A percentile compares a stretch with the other conserved stretches of the same genome.
Evolutionary conservation across 345 rosid species (phyloP).

Genomic region (Tarenaya hassleriana): DNA sequence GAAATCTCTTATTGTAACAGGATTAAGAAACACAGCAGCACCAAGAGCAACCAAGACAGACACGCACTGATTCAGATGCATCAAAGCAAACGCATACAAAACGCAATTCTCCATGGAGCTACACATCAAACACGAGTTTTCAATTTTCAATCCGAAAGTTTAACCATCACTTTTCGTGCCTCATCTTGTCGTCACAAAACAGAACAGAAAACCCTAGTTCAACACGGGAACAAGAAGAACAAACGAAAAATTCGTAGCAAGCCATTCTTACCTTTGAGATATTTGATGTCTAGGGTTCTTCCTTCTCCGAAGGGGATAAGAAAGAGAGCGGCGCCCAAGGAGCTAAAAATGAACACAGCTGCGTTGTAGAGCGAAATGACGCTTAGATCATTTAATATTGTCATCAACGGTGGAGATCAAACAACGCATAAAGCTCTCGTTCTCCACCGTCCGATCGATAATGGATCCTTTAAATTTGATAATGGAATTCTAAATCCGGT

Average conservation of each 20-base stretch:
- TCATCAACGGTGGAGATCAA: slow-evolving; percentile 15
- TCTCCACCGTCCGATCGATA: slow-evolving; percentile 22
- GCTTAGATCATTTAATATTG: background rate
- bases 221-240: background rate
- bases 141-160: too few species aligned
- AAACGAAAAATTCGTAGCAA: background rate
- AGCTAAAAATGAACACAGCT: slow-evolving; percentile 20
- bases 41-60: slow-evolving; percentile 1
- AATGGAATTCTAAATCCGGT: background rate
- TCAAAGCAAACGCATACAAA: slow-evolving; percentile 11
- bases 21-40: background rate
- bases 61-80: background rate
- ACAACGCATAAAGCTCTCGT: background rate
- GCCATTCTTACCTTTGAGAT: slow-evolving; percentile 16
- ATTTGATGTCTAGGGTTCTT: slow-evolving; percentile 30
- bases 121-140: too few species aligned
- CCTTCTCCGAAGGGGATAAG: slow-evolving; percentile 22
- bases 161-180: too few species aligned
- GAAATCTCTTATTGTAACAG: background rate
- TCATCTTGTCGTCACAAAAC: too few species aligned
- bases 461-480: too few species aligned
- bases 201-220: background rate
- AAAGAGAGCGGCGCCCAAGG: background rate
- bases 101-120: background rate
- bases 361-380: slow-evolving; percentile 18